Evolutionary conservation across 331 rosid genomes (phyloP).

Genomic region (Stylosanthes scabra): DNA sequence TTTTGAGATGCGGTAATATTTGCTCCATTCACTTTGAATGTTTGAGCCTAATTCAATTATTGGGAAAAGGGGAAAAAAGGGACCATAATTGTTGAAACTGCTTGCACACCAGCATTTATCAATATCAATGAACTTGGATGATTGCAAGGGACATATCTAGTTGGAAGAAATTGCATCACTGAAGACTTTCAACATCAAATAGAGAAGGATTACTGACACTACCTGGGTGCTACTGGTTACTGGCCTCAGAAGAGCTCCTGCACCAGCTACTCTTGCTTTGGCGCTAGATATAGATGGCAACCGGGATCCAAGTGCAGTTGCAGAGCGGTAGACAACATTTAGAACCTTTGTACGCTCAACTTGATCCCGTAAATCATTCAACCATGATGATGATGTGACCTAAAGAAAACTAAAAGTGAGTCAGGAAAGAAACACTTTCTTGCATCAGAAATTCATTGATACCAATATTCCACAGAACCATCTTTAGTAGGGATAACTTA

Average conservation of each 20-base stretch:
- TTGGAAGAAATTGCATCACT: conserved; percentile 25
- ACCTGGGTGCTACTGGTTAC: conserved; percentile 97
- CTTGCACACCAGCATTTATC: conserved; percentile 21
- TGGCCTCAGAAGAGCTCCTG: conserved; percentile 84
- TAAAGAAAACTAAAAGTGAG: conserved; percentile 34
- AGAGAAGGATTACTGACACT: conserved; percentile 23
- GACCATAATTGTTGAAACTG: not conserved
- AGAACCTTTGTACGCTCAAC: conserved; percentile 87
- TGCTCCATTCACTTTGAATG: too few species aligned
- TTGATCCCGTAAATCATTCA: conserved; percentile 88
- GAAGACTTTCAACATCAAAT: conserved; percentile 16
- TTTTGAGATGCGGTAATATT: conserved; percentile 5
- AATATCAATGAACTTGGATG: conserved; percentile 25
- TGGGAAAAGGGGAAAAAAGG: conserved; percentile 2
- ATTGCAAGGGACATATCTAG: conserved; percentile 4
- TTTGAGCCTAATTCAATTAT: too few species aligned
- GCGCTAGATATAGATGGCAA: conserved; percentile 90
- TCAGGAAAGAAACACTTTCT: conserved; percentile 9
- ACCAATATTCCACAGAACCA: conserved; percentile 4
- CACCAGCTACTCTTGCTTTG: conserved; percentile 90
- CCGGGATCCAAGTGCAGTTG: conserved; percentile 90
- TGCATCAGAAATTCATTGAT: not conserved
- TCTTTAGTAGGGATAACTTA: conserved; percentile 20
- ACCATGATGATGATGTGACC: conserved; percentile 90
- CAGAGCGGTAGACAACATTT: conserved; percentile 93